phyloP scores from a whole-genome alignment of 2,329 filamentous ascomycete species.

The Neonectria ditissima region DNA sequence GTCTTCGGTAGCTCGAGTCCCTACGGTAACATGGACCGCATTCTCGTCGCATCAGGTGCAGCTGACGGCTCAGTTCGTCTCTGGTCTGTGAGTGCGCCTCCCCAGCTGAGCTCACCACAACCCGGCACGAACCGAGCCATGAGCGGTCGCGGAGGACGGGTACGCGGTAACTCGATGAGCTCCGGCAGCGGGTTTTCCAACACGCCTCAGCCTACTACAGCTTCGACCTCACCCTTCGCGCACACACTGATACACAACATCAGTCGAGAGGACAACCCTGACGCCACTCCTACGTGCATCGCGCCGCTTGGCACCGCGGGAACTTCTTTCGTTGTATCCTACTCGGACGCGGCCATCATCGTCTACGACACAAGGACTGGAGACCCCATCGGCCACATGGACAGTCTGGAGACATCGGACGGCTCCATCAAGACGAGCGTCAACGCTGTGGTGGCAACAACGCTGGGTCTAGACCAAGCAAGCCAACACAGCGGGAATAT shows the following conservation, averaged over 20 bases:
- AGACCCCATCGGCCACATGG: constrained; percentile 93
- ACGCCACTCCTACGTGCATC: constrained; percentile 89
- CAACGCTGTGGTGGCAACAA: constrained; percentile 91
- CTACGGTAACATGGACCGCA: constrained; percentile 85
- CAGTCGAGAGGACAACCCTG: constrained; percentile 71
- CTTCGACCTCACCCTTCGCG: constrained; percentile 87
- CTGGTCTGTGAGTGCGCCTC: constrained; percentile 93
- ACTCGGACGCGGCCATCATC: constrained; percentile 88
- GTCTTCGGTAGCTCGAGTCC: constrained; percentile 82
- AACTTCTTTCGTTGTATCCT: constrained; percentile 92
- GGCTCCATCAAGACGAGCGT: constrained; percentile 83
- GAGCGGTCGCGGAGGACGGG: constrained; percentile 73
- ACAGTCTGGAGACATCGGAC: constrained; percentile 93
- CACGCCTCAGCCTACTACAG: constrained; percentile 88
- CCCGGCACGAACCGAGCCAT: constrained; percentile 71
- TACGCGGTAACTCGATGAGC: constrained; percentile 91
- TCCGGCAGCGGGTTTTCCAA: constrained; percentile 93
- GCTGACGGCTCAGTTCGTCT: constrained; percentile 93
- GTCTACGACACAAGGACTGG: constrained; percentile 94
- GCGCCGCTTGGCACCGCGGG: constrained; percentile 86
- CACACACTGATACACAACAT: constrained; percentile 92
- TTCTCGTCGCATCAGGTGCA: constrained; percentile 89
- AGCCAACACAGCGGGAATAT: constrained; percentile 66
- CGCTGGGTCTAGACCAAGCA: constrained; percentile 80
- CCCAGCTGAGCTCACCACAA: constrained; percentile 85